A percentile compares a stretch with the other conserved stretches of the same genome.
phyloP scores from a whole-genome alignment of 2,329 filamentous ascomycete genomes.

The Mycosphaerelloides madeirae region DNA sequence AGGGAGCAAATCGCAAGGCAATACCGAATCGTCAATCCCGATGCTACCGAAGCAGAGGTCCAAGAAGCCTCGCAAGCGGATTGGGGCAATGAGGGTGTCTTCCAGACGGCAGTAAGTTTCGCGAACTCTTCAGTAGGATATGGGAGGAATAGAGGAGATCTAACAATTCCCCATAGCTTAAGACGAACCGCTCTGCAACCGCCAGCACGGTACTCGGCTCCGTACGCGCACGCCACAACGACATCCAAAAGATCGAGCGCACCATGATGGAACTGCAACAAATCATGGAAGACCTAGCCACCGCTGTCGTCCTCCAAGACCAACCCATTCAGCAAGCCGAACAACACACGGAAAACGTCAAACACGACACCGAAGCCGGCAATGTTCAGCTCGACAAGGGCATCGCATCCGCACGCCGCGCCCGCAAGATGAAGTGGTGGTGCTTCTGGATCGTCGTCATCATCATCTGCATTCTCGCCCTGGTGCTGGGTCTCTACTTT shows the following conservation, averaged over 20 bases:
- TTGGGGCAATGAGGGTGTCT: conserved; percentile 74
- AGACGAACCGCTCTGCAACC: conserved; percentile 68
- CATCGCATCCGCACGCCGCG: conserved; percentile 60
- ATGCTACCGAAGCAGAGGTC: conserved; percentile 70
- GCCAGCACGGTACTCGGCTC: conserved; percentile 69
- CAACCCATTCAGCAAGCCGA: conserved; percentile 58
- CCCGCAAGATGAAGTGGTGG: conserved; percentile 78
- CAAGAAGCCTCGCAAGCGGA: conserved; percentile 63
- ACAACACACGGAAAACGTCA: conserved; percentile 61
- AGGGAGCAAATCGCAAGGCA: conserved; percentile 75
- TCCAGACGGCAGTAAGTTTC: conserved; percentile 75
- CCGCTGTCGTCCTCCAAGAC: conserved; percentile 69
- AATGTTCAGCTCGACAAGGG: conserved; percentile 66
- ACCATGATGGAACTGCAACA: conserved; percentile 65
- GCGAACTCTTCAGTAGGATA: no score
- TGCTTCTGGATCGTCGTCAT: conserved; percentile 56
- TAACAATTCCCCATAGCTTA: conserved; percentile 51
- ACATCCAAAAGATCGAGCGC: conserved; percentile 74
- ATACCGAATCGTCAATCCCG: conserved; percentile 66
- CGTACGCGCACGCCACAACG: conserved; percentile 76
- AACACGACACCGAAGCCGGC: conserved; percentile 62
- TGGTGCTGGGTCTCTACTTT: conserved; percentile 48
- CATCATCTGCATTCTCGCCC: conserved; percentile 47
- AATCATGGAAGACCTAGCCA: conserved; percentile 70
- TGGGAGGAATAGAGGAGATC: no score